Conservation (phyloP, 352 stramenopile genomes). For the Pythium myriotylum region DNA sequence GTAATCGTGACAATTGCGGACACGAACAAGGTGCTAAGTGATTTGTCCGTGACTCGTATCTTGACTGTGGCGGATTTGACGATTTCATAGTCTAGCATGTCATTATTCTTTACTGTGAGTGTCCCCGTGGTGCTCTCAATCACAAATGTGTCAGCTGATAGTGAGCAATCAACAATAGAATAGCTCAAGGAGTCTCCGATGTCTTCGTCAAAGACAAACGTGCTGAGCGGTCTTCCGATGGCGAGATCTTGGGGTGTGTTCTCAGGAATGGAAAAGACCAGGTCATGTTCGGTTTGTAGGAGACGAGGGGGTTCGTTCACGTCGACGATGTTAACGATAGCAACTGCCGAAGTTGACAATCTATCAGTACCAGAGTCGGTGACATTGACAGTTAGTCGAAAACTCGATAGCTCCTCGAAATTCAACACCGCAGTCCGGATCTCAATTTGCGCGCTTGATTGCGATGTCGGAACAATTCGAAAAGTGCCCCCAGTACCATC, state of each 20-base stretch:
- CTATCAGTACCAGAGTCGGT: conserved; percentile 33
- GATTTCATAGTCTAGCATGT: conserved; percentile 24
- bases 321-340: conserved; percentile 27
- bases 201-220: conserved; percentile 29
- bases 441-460: conserved; percentile 46
- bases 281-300: neutral
- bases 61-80: conserved; percentile 11
- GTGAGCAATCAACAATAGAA: conserved; percentile 8
- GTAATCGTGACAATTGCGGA: conserved; percentile 25
- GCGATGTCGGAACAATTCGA: conserved; percentile 38
- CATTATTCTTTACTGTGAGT: conserved; percentile 5
- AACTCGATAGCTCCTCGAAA: conserved; percentile 39
- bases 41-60: conserved; percentile 24
- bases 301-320: conserved; percentile 36
- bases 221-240: conserved; percentile 10
- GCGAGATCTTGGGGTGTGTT: conserved; percentile 17
- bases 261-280: conserved; percentile 23
- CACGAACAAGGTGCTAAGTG: conserved; percentile 17
- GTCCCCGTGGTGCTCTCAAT: conserved; percentile 1
- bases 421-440: conserved; percentile 37
- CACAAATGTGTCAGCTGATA: conserved; percentile 11
- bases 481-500: conserved; percentile 33
- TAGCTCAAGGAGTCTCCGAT: conserved; percentile 22
- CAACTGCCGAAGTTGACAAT: conserved; percentile 18
- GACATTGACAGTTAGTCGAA: conserved; percentile 44